A percentile compares a stretch with the other conserved stretches of the same genome.
phyloP scores from a whole-genome alignment of 2,329 filamentous ascomycete genomes.

The Calonectria fujianensis region DNA sequence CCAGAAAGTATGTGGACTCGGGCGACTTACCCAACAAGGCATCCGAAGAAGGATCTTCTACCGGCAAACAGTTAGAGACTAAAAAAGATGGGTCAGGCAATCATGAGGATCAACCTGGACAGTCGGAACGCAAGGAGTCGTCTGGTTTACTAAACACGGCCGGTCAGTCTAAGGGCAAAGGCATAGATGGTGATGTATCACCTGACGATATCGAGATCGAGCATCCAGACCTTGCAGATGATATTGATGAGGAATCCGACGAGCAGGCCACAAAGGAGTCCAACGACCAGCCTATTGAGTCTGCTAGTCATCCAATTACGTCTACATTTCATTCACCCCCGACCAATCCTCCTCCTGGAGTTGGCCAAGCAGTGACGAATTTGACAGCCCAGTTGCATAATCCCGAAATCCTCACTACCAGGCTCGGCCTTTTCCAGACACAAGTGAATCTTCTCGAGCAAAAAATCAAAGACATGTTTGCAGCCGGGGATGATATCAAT shows the following conservation, averaged over 20 bases:
- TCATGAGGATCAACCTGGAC: constrained; percentile 2
- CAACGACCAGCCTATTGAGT: constrained; percentile 30
- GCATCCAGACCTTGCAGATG: constrained; percentile 57
- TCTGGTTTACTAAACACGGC: constrained; percentile 6
- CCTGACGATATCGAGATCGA: constrained; percentile 72
- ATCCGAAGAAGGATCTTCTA: constrained; percentile 41
- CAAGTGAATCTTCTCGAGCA: constrained; percentile 56
- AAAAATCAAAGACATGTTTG: constrained; percentile 56
- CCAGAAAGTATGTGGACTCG: constrained; percentile 69
- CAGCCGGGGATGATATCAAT: constrained; percentile 49
- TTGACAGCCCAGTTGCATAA: constrained; percentile 58
- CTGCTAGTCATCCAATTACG: not conserved
- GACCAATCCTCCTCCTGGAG: not conserved
- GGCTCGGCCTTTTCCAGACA: constrained; percentile 58
- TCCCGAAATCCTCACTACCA: constrained; percentile 59
- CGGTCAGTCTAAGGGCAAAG: constrained; percentile 42
- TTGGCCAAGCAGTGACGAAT: constrained; percentile 41
- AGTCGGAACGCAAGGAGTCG: constrained; percentile 27
- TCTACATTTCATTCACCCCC: constrained; percentile 7
- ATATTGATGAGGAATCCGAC: constrained; percentile 53
- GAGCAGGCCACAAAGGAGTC: constrained; percentile 48
- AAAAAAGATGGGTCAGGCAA: constrained; percentile 26
- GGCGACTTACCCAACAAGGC: constrained; percentile 52
- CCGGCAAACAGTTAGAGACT: constrained; percentile 27
- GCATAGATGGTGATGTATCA: constrained; percentile 52